Conservation (phyloP, 1,284 basidiomycete species). For the Porphyrellus sp. region DNA sequence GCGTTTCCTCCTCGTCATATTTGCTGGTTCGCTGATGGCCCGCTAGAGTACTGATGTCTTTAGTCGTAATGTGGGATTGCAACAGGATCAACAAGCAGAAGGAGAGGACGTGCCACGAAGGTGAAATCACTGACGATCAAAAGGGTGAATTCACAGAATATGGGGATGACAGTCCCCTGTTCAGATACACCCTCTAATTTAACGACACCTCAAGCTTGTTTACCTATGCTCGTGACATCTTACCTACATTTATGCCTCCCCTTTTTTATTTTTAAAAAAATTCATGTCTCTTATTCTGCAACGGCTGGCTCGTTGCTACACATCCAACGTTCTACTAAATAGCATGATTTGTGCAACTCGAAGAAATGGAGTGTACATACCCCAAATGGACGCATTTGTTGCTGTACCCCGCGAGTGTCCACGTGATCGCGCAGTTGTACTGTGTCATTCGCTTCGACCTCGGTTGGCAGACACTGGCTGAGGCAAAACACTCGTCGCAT, state of each 20-base stretch:
- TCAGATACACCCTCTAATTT: conserved; percentile 36
- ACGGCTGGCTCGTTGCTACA: no score
- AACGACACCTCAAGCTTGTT: background rate
- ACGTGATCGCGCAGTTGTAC: background rate
- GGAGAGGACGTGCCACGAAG: conserved; percentile 36
- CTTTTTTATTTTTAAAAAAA: no score
- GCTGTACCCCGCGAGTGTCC: no score
- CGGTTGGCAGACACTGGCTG: background rate
- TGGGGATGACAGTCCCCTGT: conserved; percentile 49
- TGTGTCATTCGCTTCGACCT: background rate
- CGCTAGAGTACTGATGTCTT: conserved; percentile 23
- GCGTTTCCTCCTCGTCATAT: conserved; percentile 1
- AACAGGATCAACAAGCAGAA: conserved; percentile 40
- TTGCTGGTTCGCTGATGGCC: conserved; percentile 1
- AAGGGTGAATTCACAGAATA: conserved; percentile 38
- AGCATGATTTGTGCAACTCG: background rate
- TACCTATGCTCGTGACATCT: no score
- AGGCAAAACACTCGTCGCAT: background rate
- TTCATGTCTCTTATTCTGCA: no score
- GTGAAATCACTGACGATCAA: conserved; percentile 38
- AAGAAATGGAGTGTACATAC: background rate
- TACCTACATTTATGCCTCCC: background rate
- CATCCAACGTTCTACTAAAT: no score
- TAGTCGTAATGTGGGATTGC: conserved; percentile 39
- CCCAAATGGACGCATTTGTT: background rate